Evolutionary conservation across 1,284 basidiomycete genomes (phyloP).

Genomic region (Chalciporus sp.): DNA sequence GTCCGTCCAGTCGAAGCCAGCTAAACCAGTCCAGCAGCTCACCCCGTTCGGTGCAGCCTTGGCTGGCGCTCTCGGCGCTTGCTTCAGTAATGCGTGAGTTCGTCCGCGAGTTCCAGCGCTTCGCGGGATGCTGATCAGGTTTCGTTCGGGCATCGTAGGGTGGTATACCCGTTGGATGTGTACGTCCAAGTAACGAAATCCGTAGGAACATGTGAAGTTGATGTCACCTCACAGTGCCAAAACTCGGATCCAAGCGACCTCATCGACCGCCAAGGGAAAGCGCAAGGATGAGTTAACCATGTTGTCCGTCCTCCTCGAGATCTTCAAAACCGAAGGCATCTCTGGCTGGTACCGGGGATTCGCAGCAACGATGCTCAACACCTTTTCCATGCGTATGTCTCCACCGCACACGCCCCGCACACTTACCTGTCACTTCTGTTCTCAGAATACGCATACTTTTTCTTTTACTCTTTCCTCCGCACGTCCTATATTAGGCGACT

Average conservation of each 20-base stretch:
- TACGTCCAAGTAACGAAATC: conserved; percentile 45
- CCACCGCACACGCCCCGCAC: not conserved
- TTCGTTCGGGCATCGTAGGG: conserved; percentile 45
- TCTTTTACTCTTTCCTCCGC: conserved; percentile 95
- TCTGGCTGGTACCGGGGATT: conserved; percentile 91
- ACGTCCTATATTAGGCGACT: conserved; percentile 78
- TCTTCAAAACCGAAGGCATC: conserved; percentile 81
- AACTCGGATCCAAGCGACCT: conserved; percentile 87
- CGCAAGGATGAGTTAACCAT: conserved; percentile 62
- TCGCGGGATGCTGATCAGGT: conserved; percentile 12
- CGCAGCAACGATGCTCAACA: conserved; percentile 97
- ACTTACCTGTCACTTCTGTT: conserved; percentile 5
- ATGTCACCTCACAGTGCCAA: conserved; percentile 67
- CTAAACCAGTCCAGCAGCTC: conserved; percentile 45
- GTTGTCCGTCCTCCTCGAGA: conserved; percentile 64
- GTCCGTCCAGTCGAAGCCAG: conserved; percentile 33
- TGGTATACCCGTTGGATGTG: conserved; percentile 96
- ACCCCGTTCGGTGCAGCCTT: conserved; percentile 93
- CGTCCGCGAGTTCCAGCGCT: not conserved
- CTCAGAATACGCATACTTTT: conserved; percentile 99
- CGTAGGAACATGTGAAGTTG: conserved; percentile 1
- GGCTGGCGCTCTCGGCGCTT: conserved; percentile 92
- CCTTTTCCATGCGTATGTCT: conserved; percentile 90
- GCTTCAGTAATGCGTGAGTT: conserved; percentile 90
- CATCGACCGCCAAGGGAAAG: conserved; percentile 50